Evolutionary conservation across 805 yeast species (phyloP).

Genomic region (Blastobotrys parvus): DNA sequence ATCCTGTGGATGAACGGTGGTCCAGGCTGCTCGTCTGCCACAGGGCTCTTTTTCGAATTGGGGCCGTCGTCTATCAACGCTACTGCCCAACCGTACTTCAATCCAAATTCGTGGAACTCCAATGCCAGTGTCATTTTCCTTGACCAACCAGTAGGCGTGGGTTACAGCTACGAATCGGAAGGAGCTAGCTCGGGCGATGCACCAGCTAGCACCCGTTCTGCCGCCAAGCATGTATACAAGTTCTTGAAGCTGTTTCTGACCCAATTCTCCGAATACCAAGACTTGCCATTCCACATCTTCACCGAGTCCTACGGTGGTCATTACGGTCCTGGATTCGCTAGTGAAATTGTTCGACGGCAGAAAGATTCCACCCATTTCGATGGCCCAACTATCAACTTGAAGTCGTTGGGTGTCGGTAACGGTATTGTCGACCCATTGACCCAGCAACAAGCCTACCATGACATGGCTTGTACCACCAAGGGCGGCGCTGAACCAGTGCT

Average conservation of each 20-base stretch:
- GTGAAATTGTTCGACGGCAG: slow-evolving; percentile 61
- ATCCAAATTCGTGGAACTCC: slow-evolving; percentile 77
- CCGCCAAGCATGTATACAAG: slow-evolving; percentile 75
- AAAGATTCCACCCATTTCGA: too few species aligned
- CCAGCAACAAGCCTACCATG: slow-evolving; percentile 72
- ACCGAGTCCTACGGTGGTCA: slow-evolving; percentile 91
- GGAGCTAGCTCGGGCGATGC: slow-evolving; percentile 50
- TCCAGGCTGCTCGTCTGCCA: slow-evolving; percentile 86
- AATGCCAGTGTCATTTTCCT: slow-evolving; percentile 80
- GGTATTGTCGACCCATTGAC: slow-evolving; percentile 81
- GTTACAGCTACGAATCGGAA: slow-evolving; percentile 66
- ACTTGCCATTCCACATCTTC: slow-evolving; percentile 68
- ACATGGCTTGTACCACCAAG: slow-evolving; percentile 93
- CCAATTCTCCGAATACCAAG: slow-evolving; percentile 52
- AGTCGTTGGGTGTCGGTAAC: slow-evolving; percentile 81
- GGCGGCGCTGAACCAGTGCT: slow-evolving; percentile 79
- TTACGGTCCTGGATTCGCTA: slow-evolving; percentile 83
- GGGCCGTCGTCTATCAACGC: slow-evolving; percentile 69
- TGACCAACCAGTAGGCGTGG: slow-evolving; percentile 86
- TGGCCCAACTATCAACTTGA: slow-evolving; percentile 62
- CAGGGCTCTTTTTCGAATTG: slow-evolving; percentile 79
- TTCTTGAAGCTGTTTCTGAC: slow-evolving; percentile 72
- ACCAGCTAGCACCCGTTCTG: slow-evolving; percentile 68
- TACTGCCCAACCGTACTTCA: slow-evolving; percentile 52
- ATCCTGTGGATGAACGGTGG: slow-evolving; percentile 91